Base-by-base conservation (phyloP, 2,329 filamentous ascomycete genomes). In the Ceratocystis variospora region DNA sequence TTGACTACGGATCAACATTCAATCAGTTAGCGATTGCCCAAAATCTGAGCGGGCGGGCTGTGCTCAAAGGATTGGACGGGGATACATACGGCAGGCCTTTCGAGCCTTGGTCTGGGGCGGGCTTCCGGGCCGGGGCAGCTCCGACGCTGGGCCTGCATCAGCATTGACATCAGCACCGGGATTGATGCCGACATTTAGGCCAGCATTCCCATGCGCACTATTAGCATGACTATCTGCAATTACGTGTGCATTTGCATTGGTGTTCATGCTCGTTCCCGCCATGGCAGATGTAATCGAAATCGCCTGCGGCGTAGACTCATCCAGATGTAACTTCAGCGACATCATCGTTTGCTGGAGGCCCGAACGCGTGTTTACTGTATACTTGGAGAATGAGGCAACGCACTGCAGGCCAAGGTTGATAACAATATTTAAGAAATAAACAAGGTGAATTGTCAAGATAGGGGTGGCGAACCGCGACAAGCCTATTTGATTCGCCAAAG, bases 51-150 rank as follows among this genome's bases (percentile, higher is more conserved):
- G 3, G 3, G 10, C 8, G 8, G 22, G 25, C 17, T 61, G 44
- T n/a, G 45, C n/a, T 55, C 63, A 33, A 66, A 67, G 61, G 19
- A 41, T 22, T 41, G n/a, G 28, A 25, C 37, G n/a, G 37, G 22
- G 31, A 55, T 44, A 66, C 71, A 72, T 69, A 73, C 72, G 70
- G 66, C 72, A 73, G 63, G 72, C 72, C 65, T 73, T 73, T 41
- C 72, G 72, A 19, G 72, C 72, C 68, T 73, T 73, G n/a, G 70
- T 33, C 22, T 66, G 44, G 25, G 19, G 37, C 50, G 65, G 65
- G 33, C 68, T 62, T 25, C 64, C 64, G 28, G 57, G 64, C 59
- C 31, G 46, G 19, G 22, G 55, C 59, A 19, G 50, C 19, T 37
- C 37, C 41, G 50, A 57, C 6, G 15, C 28, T 8, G 12, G 3